Conservation (phyloP, 2,329 filamentous ascomycete species). For the Pseudogymnoascus verrucosus region DNA sequence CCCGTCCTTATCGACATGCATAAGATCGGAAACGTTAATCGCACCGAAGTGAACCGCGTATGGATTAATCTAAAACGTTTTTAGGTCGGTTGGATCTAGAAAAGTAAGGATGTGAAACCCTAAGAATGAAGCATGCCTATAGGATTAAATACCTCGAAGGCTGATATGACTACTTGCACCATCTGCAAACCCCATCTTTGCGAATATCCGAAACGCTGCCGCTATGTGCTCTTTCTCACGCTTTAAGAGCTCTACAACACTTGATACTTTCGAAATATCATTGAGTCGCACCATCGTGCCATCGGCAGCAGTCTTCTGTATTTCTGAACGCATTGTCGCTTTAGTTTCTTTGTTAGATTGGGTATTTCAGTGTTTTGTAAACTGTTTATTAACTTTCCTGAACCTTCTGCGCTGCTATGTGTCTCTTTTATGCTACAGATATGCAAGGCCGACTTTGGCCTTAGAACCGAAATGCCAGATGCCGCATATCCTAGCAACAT, state of each 20-base stretch:
- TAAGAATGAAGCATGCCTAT: not conserved
- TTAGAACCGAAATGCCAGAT: not conserved
- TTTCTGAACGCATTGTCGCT: not conserved
- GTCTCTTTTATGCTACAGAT: not conserved
- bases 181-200: constrained; percentile 32
- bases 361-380: not conserved
- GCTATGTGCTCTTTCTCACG: constrained; percentile 33
- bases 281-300: not conserved
- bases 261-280: not conserved
- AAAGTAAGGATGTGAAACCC: no score
- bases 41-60: no score
- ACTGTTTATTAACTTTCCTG: not conserved
- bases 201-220: constrained; percentile 36
- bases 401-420: not conserved
- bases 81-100: no score
- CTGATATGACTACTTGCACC: constrained; percentile 36
- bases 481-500: not conserved
- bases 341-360: not conserved
- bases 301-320: not conserved
- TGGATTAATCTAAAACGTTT: no score
- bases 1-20: no score
- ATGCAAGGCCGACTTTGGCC: not conserved
- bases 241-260: not conserved
- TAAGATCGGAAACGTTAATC: no score
- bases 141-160: constrained; percentile 4